Conservation (phyloP, 2,329 filamentous ascomycete genomes). For the Neopestalotiopsis sp. region DNA sequence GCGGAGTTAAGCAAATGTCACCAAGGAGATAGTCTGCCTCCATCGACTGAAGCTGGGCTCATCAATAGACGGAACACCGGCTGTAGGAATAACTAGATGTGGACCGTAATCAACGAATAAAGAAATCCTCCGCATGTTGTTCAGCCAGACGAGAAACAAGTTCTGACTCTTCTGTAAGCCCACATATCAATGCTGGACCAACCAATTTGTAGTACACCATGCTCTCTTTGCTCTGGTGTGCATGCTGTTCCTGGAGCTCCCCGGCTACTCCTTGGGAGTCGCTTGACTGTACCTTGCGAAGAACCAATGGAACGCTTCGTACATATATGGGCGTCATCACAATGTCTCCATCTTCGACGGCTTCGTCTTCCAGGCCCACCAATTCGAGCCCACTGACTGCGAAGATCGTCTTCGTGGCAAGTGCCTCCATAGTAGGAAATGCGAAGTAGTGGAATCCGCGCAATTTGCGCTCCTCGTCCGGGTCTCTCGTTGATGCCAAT, state of each 20-base stretch:
- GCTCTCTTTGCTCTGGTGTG: not conserved
- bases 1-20: too few species aligned
- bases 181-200: not conserved
- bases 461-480: not conserved
- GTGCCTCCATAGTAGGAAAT: too few species aligned
- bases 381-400: not conserved
- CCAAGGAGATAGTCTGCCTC: too few species aligned
- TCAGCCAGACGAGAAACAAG: not conserved
- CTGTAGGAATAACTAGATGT: rapidly evolving
- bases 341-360: not conserved
- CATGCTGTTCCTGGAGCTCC: not conserved
- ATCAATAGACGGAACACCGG: too few species aligned
- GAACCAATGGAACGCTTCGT: not conserved
- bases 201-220: not conserved
- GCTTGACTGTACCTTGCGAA: not conserved
- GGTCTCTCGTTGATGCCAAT: not conserved
- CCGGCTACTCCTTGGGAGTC: not conserved
- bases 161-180: not conserved
- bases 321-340: not conserved
- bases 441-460: not conserved
- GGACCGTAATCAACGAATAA: not conserved
- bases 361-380: not conserved
- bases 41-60: too few species aligned
- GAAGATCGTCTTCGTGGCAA: not conserved
- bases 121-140: not conserved